Percentiles rank a stretch among this genome's conserved stretches.
Evolutionary conservation across 2,329 filamentous ascomycete species (phyloP).

Genomic region (Aaosphaeria arxii): DNA sequence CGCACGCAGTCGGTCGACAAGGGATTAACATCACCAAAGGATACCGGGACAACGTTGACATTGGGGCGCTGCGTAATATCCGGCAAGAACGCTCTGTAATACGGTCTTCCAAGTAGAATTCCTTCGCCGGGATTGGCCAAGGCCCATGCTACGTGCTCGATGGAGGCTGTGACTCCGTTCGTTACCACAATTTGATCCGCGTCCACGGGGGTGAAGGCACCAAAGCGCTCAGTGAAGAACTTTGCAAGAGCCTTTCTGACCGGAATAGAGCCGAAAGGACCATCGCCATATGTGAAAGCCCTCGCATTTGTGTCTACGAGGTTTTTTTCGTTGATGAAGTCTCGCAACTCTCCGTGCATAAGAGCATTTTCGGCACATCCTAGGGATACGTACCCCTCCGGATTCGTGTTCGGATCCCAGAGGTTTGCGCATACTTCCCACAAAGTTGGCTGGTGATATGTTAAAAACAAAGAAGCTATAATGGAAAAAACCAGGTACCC

Average conservation of each 20-base stretch:
- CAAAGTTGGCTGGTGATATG: neutral
- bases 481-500: no score
- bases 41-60: conserved; percentile 38
- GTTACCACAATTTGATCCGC: conserved; percentile 3
- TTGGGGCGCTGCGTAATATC: conserved; percentile 33
- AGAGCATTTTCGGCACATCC: conserved; percentile 54
- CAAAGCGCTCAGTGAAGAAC: neutral
- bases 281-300: conserved; percentile 43
- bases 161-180: conserved; percentile 42
- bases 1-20: conserved; percentile 33
- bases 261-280: conserved; percentile 35
- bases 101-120: conserved; percentile 29
- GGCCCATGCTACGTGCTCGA: conserved; percentile 44
- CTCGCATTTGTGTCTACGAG: conserved; percentile 8
- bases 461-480: no score
- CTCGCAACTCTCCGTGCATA: conserved; percentile 47
- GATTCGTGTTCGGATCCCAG: conserved; percentile 43
- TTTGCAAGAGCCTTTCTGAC: conserved; percentile 18
- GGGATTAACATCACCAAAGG: conserved; percentile 36
- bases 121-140: conserved; percentile 1
- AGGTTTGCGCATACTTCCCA: conserved; percentile 24
- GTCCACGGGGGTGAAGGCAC: no score
- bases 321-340: conserved; percentile 42
- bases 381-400: conserved; percentile 48
- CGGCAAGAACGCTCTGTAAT: conserved; percentile 47